Conservation (phyloP, 2,329 filamentous ascomycete species). For the Pleomassaria siparia region DNA sequence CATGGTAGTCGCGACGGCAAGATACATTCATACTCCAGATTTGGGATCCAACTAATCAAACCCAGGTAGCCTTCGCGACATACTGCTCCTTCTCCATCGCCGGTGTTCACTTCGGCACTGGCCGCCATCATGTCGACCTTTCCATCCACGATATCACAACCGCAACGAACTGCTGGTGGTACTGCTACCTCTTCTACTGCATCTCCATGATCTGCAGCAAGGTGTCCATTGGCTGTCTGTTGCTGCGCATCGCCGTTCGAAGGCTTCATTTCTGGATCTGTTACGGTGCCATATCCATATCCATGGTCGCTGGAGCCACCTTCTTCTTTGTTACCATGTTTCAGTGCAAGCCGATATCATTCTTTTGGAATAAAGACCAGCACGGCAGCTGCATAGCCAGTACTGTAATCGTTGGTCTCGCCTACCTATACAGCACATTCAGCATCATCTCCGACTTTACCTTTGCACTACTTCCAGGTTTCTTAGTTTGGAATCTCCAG, state of each 20-base stretch:
- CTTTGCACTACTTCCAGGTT: constrained; percentile 53
- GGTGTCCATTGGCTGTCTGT: constrained; percentile 35
- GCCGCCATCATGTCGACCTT: constrained; percentile 30
- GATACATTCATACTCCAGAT: constrained; percentile 3
- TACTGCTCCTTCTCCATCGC: constrained; percentile 29
- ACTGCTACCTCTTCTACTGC: constrained; percentile 38
- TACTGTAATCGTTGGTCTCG: constrained; percentile 44
- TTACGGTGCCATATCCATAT: constrained; percentile 39
- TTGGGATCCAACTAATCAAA: constrained; percentile 4
- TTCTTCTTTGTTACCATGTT: constrained; percentile 53
- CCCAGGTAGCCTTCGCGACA: constrained; percentile 22
- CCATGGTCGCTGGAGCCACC: constrained; percentile 37
- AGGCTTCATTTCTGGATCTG: constrained; percentile 41
- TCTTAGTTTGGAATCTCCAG: constrained; percentile 54
- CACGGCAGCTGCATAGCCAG: constrained; percentile 47
- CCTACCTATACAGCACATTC: constrained; percentile 51
- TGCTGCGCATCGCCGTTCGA: constrained; percentile 33
- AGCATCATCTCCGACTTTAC: constrained; percentile 52
- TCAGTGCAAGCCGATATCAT: constrained; percentile 53
- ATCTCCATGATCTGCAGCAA: constrained; percentile 36
- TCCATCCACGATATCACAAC: constrained; percentile 18
- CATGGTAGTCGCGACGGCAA: constrained; percentile 34
- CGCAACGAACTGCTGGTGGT: constrained; percentile 34
- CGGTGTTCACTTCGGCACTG: constrained; percentile 34
- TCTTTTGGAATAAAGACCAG: constrained; percentile 50